Evolutionary conservation across 2,329 filamentous ascomycete species (phyloP), one percentile per base, ranked within the genome.

Genomic region (Parafenestella ontariensis): DNA sequence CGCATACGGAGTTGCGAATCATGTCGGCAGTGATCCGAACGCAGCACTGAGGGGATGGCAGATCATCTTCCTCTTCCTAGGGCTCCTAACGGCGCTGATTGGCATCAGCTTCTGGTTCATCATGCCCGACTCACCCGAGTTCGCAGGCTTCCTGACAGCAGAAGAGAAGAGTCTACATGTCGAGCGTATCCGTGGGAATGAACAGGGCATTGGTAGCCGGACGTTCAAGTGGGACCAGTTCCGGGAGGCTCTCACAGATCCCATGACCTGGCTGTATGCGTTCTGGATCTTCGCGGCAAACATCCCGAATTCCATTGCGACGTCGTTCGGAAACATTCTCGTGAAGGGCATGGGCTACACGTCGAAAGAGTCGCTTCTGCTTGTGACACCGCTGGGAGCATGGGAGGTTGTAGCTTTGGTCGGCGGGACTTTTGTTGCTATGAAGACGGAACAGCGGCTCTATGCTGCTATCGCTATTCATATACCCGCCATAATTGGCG

Each of bases 21-120:
- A 40, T 51, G 24, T 40, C 86, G 86, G 1, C 79, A 86, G 58
- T 58, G 41, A 63, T 3, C 55, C 59, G 3, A 69, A 69, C 23
- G 85, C 86, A 59, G 75, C 78, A 1, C 77, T 89, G 18, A 78
- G 82, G 0, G 83, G 82, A 0, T 89, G 87, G 86, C 84, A 83
- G 62, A 88, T 86, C 61, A 85, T 89, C 61, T 89, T 89, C 66
- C 73, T 90, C 17, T 82, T 89, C n/a, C 85, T 78, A 15, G 76
- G 77, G 2, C 45, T 67, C 0, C 49, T 75, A n/a, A 77, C 74
- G 4, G 58, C 70, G 4, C 43, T 64, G 3, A 54, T 64, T 18
- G 77, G 76, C 0, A 60, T 78, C 2, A 42, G 41, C 5, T 43
- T 43, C 49, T 9, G 59, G 59, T 61, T 43, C 24, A 29, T 43